Evolutionary conservation across 2,329 filamentous ascomycete species (phyloP), one percentile per base, ranked within the genome.

Genomic region (Zymoseptoria tritici): DNA sequence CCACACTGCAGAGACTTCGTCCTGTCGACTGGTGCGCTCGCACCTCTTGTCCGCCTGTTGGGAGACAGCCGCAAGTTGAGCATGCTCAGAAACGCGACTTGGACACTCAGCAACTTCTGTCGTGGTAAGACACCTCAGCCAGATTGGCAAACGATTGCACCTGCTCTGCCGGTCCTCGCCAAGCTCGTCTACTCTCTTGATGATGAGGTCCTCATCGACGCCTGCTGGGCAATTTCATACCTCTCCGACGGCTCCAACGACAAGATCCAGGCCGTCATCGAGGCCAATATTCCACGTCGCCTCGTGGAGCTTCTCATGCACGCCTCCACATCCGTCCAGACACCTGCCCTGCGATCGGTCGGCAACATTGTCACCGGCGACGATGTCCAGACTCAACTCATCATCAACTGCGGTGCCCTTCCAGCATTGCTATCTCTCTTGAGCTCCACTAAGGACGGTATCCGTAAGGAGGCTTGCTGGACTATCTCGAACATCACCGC

Each of bases 51-150:
- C 59, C 85, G 85, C 72, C 84, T 99, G 52, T 86, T 99, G 59
- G 93, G 93, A 57, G 94, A 99, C 77, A 97, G 94, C 80, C 91
- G 94, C 72, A 99, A 99, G 83, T 82, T 99, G 60, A 97, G 92
- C 83, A 99, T 99, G 94, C 87, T 99, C 56, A 85, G 94, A 68
- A 99, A 99, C 75, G 94, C 94, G 42, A 99, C 94, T 22, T 99
- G 94, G 94, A 99, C 94, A 52, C 81, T 99, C 59, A 97, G 94
- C 84, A 99, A 99, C 83, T 99, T 99, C 80, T 99, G 94, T 81
- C 91, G 94, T 82, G 94, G 94, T 79, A 99, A 99, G 85, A 97
- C 93, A 8, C 94, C 94, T 56, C 94, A 99, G 80, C 94, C 94
- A 53, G 94, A 99, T 75, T 99, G 94, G 94, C 85, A 86, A 73